These are phyloP conservation scores for Babesia gibsoni DNA, from an alignment of 169 alveolate species.

Conservation along the genomic window DNA sequence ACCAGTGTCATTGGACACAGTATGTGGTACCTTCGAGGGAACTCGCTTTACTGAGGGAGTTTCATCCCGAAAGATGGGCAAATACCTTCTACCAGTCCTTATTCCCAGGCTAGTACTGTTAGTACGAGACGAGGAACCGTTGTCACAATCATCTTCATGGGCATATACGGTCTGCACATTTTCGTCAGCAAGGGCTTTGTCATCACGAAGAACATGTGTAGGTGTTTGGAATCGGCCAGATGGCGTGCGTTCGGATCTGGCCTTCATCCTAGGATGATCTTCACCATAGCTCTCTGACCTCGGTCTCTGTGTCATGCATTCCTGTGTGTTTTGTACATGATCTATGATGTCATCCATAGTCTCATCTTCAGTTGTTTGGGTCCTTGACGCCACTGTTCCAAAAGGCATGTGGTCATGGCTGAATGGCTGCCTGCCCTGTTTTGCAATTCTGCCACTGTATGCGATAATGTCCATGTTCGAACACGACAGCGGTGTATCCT, in stretches of 20 bases:
- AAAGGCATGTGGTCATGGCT: background rate
- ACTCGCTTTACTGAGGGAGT: background rate
- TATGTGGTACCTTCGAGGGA: slow-evolving; percentile 3
- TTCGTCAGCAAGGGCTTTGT: background rate
- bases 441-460: background rate
- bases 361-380: background rate
- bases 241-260: background rate
- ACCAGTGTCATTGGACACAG: background rate
- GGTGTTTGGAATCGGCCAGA: background rate
- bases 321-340: background rate
- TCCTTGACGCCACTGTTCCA: background rate
- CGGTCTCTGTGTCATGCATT: background rate
- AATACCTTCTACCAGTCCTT: background rate
- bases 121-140: background rate
- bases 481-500: background rate
- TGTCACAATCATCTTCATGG: background rate
- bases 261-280: background rate
- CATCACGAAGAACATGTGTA: background rate
- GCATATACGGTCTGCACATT: slow-evolving; percentile 1
- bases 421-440: background rate
- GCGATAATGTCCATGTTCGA: slow-evolving; percentile 10
- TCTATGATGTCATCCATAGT: background rate
- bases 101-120: slow-evolving; percentile 1
- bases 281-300: background rate
- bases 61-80: background rate